These are phyloP conservation scores for Xylariaceae sp. DNA, from an alignment of 2,329 filamentous ascomycete genomes.

Conservation along the genomic window DNA sequence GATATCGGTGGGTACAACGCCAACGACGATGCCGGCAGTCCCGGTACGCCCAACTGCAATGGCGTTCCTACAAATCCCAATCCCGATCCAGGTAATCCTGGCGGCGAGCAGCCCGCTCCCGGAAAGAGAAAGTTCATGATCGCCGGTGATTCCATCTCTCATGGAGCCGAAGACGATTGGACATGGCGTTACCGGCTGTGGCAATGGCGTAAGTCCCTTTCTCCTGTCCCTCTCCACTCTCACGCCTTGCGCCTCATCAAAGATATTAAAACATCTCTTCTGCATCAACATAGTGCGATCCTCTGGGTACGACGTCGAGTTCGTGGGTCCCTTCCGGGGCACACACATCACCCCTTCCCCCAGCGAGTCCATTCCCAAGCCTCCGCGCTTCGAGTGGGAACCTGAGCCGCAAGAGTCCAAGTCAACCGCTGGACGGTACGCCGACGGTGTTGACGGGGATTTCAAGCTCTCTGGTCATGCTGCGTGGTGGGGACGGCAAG, in stretches of 20 bases:
- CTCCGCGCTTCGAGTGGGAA: neutral
- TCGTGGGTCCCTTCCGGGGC: neutral
- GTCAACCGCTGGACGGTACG: neutral
- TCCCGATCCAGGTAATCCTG: no score
- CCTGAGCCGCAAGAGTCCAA: neutral
- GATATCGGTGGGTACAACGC: no score
- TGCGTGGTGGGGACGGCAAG: neutral
- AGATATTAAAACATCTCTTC: no score
- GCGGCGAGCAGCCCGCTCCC: no score
- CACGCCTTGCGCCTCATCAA: neutral
- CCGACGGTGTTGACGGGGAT: neutral
- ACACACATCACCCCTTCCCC: neutral
- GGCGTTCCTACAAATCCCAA: no score
- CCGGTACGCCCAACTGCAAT: no score
- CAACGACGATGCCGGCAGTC: no score
- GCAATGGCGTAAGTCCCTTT: neutral
- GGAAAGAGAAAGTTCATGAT: no score
- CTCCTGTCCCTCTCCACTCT: neutral
- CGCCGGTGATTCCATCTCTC: neutral
- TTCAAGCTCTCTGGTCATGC: neutral
- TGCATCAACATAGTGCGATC: no score
- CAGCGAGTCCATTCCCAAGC: neutral
- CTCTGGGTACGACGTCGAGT: no score
- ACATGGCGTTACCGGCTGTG: neutral
- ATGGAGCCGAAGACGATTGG: neutral